These are phyloP conservation scores for Globisporangium echinulatum DNA, from an alignment of 352 stramenopile genomes.

Conservation along the genomic window DNA sequence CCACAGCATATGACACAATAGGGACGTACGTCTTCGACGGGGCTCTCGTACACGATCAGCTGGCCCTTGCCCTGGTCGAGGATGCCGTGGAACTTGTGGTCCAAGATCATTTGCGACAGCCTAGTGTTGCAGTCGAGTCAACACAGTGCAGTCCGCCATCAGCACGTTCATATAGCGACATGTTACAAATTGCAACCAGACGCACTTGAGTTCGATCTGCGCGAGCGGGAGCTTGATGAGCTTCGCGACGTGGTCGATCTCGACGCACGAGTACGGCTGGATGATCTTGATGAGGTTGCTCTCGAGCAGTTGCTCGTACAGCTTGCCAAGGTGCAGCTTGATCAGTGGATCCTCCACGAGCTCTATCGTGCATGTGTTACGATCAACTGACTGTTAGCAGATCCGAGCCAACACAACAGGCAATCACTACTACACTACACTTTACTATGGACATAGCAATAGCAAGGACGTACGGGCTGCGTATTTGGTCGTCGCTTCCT, in stretches of 20 bases:
- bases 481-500: conserved; percentile 88
- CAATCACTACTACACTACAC: too few species aligned
- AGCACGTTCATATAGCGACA: neutral
- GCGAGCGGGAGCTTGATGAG: conserved; percentile 94
- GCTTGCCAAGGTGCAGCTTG: conserved; percentile 93
- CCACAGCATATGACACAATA: neutral
- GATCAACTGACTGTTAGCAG: too few species aligned
- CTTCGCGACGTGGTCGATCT: conserved; percentile 95
- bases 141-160: neutral
- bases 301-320: conserved; percentile 98
- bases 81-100: conserved; percentile 98
- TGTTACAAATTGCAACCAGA: neutral
- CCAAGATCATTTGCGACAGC: conserved; percentile 99
- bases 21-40: conserved; percentile 87
- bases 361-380: conserved; percentile 22
- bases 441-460: too few species aligned
- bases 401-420: too few species aligned
- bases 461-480: conserved; percentile 35
- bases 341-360: conserved; percentile 84
- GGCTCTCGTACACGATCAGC: conserved; percentile 97
- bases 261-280: conserved; percentile 95
- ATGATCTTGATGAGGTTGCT: conserved; percentile 99
- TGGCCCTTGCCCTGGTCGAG: conserved; percentile 98
- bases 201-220: conserved; percentile 84
- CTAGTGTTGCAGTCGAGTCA: conserved; percentile 40